Evolutionary conservation across 139 green algal species (phyloP), one percentile per base, ranked within the genome.

Genomic region (Auxenochlorella pyrenoidosa): DNA sequence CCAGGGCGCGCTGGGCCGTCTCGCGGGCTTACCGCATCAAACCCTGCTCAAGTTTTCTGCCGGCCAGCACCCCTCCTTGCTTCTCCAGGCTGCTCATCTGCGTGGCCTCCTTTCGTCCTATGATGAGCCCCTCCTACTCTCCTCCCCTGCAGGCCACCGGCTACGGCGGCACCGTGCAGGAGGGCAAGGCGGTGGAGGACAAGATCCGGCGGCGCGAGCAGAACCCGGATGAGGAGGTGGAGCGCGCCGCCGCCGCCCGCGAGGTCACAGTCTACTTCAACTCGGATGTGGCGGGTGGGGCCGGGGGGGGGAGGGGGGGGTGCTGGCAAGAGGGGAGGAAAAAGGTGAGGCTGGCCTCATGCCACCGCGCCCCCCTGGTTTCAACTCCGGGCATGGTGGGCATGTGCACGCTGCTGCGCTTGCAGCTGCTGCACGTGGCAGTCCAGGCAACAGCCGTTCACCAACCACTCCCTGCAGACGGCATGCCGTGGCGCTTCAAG

Each of bases 401-500:
- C 10, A 10, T 6, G 47, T 10, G 47, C 47, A n/a, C 24, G 26
- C 65, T 36, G 22, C 1, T 38, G n/a, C n/a, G n/a, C 32, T 72
- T 77, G 70, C 70, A 22, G 16, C 70, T 47, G 34, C 70, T 32
- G 21, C 34, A 12, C 70, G 8, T 54, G 38, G 38, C 73, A 41
- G 38, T 1, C 19, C 8, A 54, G 47, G 47, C 8, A 54, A 54
- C 47, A 54, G 6, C 40, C 40, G n/a, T n/a, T n/a, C n/a, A n/a
- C n/a, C n/a, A n/a, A n/a, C n/a, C n/a, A n/a, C n/a, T n/a, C n/a
- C 40, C 40, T 43, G 59, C 75, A 78, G 95, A 98, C 63, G 91
- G 93, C 78, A 94, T 99, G 93, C 94, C 94, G 6, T 99, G 97
- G 97, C 94, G 90, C 54, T 99, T 99, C 89, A 79, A 43, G 30